Evolutionary conservation across 352 stramenopile genomes (phyloP), one percentile per base, ranked within the genome.

Genomic region (Phytophthora melonis): DNA sequence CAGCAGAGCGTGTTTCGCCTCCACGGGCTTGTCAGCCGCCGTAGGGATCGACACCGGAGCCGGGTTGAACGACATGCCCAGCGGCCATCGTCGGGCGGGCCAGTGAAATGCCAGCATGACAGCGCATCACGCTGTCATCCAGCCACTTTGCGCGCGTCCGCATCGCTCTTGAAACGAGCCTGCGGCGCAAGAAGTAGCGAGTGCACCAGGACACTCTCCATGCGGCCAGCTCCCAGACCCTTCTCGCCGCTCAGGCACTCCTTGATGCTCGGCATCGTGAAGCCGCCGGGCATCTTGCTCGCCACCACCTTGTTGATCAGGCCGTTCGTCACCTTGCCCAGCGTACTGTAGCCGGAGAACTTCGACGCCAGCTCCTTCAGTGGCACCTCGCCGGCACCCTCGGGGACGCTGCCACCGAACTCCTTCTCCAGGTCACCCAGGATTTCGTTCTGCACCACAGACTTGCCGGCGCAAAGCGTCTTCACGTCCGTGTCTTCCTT

Each of bases 351-450:
- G 13, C 74, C 2, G 78, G 74, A n/a, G 59, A 97, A 93, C 64
- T 88, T 92, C 43, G 68, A 75, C 8, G 82, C 80, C 47, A 97
- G 60, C 41, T 96, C 89, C 52, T 88, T 88, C 16, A 97, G 63
- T 16, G 89, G 86, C 19, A 93, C 63, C 62, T 96, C 89, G 13
- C 79, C 89, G n/a, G 83, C 86, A 50, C 86, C 85, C 18, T 97
- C 88, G 19, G 87, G 83, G 34, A 87, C 77, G 62, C 79, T 80
- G 9, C 77, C 79, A 43, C 85, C 90, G 23, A 97, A 97, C 64
- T 97, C 91, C 72, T 94, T 94, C 64, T 93, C 90, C 6, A 97
- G 65, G 49, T 97, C 91, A n/a, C 91, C 91, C 53, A 95, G 81
- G 50, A 97, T 93, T 62, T 97, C 91, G 63, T 97, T 97, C 77